Evolutionary conservation across 2,329 filamentous ascomycete genomes (phyloP), one percentile per base, ranked within the genome.

Genomic region (Leptographium radiaticola): DNA sequence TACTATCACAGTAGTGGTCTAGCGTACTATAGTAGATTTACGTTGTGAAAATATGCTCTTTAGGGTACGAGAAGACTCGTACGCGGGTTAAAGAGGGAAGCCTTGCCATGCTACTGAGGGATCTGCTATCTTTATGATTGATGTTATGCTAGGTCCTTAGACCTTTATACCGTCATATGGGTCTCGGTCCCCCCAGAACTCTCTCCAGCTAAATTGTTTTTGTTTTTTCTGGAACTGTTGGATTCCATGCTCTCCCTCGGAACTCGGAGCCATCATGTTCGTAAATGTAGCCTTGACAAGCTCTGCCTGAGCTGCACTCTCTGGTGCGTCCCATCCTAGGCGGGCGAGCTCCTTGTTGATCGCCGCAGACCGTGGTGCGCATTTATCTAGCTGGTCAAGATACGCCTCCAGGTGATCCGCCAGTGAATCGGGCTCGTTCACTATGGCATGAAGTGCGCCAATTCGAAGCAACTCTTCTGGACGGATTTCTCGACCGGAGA

Each of bases 331-430:
- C 53, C 54, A 55, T 1, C 45, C 54, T 13, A 40, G 34, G 5
- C 51, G 39, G 6, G 54, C 25, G 9, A 55, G 51, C 42, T 55
- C 49, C 47, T 55, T 55, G 47, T 55, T 53, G 45, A 53, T 39
- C 31, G 54, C 50, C 2, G 46, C 54, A 3, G 54, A 42, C 9
- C 54, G 50, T 2, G 54, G 54, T 7, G 54, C 54, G 4, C 25
- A 39, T 10, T 31, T 39, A 6, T 52, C 49, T 1, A 55, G 40
- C 20, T 39, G 38, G 49, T 51, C 43, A 6, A 54, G 51, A 25
- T 47, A 52, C 25, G 13, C 5, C 10, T 50, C 38, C 11, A 50
- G 18, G 2, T n/a, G 34, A 13, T 20, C 25, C 6, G 13, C 38
- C 16, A 50, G 12, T 20, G 38, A 25, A 8, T 44, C 15, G 11